phyloP scores from a whole-genome alignment of 257 asterid genomes.

The Nicotiana tomentosiformis region DNA sequence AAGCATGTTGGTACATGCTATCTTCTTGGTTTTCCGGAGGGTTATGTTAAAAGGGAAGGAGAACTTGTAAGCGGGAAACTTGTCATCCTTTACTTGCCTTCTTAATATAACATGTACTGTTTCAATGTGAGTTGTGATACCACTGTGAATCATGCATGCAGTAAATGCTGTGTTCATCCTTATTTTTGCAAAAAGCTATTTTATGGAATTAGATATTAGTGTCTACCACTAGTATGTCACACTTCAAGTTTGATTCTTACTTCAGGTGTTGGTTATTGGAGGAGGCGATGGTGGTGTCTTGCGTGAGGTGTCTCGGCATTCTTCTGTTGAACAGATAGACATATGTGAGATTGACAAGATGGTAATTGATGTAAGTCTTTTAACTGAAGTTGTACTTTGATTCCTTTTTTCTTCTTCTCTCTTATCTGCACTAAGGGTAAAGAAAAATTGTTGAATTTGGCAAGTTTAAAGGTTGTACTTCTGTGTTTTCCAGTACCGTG shows the following conservation, averaged over 20 bases:
- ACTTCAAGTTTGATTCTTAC: background rate
- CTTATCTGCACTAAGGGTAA: background rate
- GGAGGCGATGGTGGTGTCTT: constrained; percentile 99
- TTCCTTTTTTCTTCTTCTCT: background rate
- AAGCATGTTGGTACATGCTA: background rate
- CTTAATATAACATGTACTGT: no score
- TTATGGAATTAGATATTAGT: background rate
- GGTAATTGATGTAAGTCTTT: constrained; percentile 78
- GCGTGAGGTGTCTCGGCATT: constrained; percentile 91
- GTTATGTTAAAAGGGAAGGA: background rate
- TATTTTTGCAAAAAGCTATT: background rate
- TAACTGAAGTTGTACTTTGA: background rate
- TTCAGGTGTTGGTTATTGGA: constrained; percentile 92
- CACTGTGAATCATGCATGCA: background rate
- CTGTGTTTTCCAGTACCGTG: background rate
- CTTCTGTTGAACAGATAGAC: constrained; percentile 90
- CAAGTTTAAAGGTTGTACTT: background rate
- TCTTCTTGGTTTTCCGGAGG: background rate
- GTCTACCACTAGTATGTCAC: background rate
- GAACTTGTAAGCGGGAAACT: background rate
- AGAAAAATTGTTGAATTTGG: background rate
- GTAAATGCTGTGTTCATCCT: background rate
- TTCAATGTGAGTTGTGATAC: no score
- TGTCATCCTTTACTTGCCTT: background rate
- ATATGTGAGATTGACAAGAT: constrained; percentile 97